A percentile compares a stretch with the other conserved stretches of the same genome.
Conservation (phyloP, 2,329 filamentous ascomycete species). For the Colletotrichum eleusines region DNA sequence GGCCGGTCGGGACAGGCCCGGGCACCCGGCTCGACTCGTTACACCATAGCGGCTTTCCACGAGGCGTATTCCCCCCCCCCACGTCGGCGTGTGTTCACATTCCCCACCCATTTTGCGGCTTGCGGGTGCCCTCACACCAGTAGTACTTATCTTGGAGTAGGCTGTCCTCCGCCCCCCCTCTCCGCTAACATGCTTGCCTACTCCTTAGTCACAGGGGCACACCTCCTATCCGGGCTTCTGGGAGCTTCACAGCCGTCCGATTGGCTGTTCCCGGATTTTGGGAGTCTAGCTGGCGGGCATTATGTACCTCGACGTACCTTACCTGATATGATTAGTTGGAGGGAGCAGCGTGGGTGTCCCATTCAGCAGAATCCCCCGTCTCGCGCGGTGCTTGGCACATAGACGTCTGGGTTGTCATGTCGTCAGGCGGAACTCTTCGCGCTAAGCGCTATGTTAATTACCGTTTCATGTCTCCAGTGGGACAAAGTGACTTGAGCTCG, state of each 20-base stretch:
- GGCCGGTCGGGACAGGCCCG: neutral
- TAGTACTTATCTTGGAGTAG: neutral
- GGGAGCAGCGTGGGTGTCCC: neutral
- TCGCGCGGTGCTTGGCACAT: constrained; percentile 1
- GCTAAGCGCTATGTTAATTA: neutral
- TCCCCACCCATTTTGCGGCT: neutral
- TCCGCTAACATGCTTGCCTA: constrained; percentile 28
- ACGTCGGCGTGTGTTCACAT: constrained; percentile 3
- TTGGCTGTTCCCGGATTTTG: constrained; percentile 36
- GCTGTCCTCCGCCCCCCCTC: neutral
- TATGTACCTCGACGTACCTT: constrained; percentile 6
- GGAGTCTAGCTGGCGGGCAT: constrained; percentile 8
- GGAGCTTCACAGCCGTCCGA: constrained; percentile 6
- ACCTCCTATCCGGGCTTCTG: constrained; percentile 19
- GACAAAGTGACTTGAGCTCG: neutral
- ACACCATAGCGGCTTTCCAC: constrained; percentile 6
- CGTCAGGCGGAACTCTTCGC: constrained; percentile 12
- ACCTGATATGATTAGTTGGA: neutral
- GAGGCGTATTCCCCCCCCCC: constrained; percentile 15
- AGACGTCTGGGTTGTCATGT: neutral
- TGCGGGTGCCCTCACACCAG: neutral
- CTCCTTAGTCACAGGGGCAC: constrained; percentile 15
- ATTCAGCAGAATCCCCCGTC: neutral
- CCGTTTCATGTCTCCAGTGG: neutral
- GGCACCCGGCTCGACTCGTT: constrained; percentile 16